Percentiles rank a stretch among this genome's conserved stretches.
phyloP scores from a whole-genome alignment of 768 basidiomycete genomes.

The Gautieria morchelliformis region DNA sequence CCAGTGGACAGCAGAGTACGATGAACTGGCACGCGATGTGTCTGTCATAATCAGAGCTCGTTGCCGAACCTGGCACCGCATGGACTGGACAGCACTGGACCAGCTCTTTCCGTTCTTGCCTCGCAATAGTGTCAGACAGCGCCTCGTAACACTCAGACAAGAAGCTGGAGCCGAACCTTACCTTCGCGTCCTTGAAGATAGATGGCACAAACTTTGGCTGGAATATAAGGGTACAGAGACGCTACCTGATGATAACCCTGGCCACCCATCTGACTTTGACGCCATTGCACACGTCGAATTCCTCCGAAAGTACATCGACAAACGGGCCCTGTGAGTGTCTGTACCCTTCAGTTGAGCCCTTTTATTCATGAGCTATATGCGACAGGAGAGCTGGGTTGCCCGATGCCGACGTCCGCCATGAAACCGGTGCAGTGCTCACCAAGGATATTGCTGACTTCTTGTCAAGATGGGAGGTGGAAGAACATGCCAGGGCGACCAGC shows the following conservation, averaged over 20 bases:
- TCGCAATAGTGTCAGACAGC: slow-evolving; percentile 61
- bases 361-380: background rate
- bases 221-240: slow-evolving; percentile 55
- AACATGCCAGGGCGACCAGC: slow-evolving; percentile 32
- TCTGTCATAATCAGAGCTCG: slow-evolving; percentile 76
- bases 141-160: slow-evolving; percentile 44
- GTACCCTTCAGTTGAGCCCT: background rate
- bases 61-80: slow-evolving; percentile 46
- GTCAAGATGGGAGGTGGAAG: slow-evolving; percentile 39
- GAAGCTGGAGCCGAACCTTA: slow-evolving; percentile 65
- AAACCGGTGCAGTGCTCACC: background rate
- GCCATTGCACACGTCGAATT: slow-evolving; percentile 75
- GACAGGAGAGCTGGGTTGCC: background rate
- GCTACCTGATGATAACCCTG: slow-evolving; percentile 63
- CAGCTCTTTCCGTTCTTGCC: slow-evolving; percentile 76
- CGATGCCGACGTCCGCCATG: background rate
- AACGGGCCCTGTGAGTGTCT: slow-evolving; percentile 70
- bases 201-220: slow-evolving; percentile 73
- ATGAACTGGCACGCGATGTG: slow-evolving; percentile 82
- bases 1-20: slow-evolving; percentile 78
- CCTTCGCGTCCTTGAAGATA: slow-evolving; percentile 66
- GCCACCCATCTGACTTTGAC: slow-evolving; percentile 65
- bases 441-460: slow-evolving; percentile 7
- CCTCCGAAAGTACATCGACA: slow-evolving; percentile 73
- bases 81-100: slow-evolving; percentile 65